Base-by-base conservation (phyloP, 2,329 filamentous ascomycete genomes). In the Alternaria triticimaculans region DNA sequence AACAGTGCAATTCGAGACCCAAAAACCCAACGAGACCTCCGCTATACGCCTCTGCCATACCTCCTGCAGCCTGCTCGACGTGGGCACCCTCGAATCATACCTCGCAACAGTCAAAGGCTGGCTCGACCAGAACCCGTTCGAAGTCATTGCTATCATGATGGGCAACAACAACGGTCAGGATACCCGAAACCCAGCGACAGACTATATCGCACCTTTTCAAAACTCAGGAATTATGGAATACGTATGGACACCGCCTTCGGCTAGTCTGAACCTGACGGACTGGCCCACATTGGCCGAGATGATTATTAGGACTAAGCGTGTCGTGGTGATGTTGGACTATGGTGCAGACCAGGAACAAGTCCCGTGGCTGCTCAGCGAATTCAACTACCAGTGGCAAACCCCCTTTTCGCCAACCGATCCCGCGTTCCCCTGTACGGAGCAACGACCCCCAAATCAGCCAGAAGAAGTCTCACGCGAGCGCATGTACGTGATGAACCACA, bases 401-500 rank as follows among this genome's bases (percentile, higher is more conserved):
- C 92, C 92, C 0, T 97, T 97, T 77, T 92, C 93, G 57, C 93
- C 88, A 0, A 87, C 85, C 0, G 80, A 90, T 72, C 81, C 88
- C 4, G 78, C 79, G 1, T 97, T 97, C 77, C 93, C 94, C 0
- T 97, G 94, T 82, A 89, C 83, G 0, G 85, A 90, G 41, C 88
- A 97, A 76, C 89, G 94, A 0, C 94, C 94, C 0, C 92, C 92
- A 0, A 82, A 87, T 46, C 82, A 96, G 61, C 73, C 82, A 3
- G 74, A 77, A 0, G 80, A 85, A 3, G 84, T 87, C 8, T 76
- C 76, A 0, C 82, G 84, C 62, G 84, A 89, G 28, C 86, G 89
- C 46, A 85, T 97, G 80, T 96, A 94, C 77, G 86, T 97, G 75
- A 87, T 91, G 73, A 97, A 97, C 80, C 94, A 97, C 83, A 97